phyloP scores from a whole-genome alignment of 2,329 filamentous ascomycete species.

The Aspergillus latus region DNA sequence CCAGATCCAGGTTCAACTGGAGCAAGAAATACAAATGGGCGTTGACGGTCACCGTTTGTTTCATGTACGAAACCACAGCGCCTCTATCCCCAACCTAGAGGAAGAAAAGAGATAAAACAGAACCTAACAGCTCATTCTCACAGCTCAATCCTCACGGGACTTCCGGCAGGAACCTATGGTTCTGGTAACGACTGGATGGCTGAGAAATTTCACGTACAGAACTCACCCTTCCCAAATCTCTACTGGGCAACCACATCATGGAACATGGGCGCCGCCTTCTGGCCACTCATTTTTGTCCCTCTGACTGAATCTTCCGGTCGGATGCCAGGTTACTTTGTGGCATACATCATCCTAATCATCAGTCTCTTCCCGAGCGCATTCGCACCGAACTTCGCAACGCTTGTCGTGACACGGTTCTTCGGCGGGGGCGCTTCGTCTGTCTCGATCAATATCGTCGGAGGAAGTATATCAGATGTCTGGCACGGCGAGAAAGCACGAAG shows the following conservation, averaged over 20 bases:
- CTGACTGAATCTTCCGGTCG: conserved; percentile 46
- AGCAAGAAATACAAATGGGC: conserved; percentile 42
- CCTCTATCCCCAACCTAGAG: not conserved
- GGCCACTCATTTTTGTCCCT: conserved; percentile 38
- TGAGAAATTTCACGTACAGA: conserved; percentile 33
- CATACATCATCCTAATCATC: conserved; percentile 44
- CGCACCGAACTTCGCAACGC: conserved; percentile 47
- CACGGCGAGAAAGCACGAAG: conserved; percentile 39
- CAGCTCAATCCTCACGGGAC: conserved; percentile 43
- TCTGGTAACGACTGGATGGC: conserved; percentile 35
- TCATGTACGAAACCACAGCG: conserved; percentile 32
- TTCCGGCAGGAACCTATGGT: conserved; percentile 45
- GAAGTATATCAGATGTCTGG: conserved; percentile 41
- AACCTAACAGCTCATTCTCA: not conserved
- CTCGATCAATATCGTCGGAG: conserved; percentile 43
- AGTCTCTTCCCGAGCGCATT: conserved; percentile 46
- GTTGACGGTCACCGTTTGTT: conserved; percentile 44
- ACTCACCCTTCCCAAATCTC: conserved; percentile 35
- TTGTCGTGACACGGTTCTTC: conserved; percentile 47
- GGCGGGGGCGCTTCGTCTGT: conserved; percentile 46
- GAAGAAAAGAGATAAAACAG: too few relatives aligned
- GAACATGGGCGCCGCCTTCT: conserved; percentile 43
- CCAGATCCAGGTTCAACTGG: conserved; percentile 43
- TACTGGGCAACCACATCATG: conserved; percentile 37
- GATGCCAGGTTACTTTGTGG: conserved; percentile 45